Conservation (phyloP, 2,329 filamentous ascomycete species). For the Penicillium sclerotigenum region DNA sequence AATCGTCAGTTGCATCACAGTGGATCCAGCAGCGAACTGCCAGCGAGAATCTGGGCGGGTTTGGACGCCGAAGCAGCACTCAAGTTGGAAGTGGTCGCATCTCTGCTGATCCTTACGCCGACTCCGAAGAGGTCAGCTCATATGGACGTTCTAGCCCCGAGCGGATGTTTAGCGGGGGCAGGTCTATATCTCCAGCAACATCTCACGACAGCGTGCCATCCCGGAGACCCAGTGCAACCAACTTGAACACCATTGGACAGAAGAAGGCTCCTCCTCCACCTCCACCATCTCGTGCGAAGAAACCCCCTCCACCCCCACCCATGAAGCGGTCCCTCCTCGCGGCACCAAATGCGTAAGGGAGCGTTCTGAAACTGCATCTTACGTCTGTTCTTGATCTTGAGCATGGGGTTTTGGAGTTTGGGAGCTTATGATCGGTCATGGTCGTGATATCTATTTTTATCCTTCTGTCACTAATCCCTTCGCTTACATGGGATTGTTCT, state of each 20-base stretch:
- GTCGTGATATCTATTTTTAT: slow-evolving; percentile 6
- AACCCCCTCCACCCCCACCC: slow-evolving; percentile 62
- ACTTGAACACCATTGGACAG: slow-evolving; percentile 30
- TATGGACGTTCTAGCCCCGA: slow-evolving; percentile 50
- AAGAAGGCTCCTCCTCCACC: slow-evolving; percentile 63
- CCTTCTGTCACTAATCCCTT: neutral
- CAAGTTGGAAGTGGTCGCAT: slow-evolving; percentile 45
- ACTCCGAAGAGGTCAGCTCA: slow-evolving; percentile 51
- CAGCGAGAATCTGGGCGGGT: slow-evolving; percentile 53
- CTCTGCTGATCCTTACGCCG: slow-evolving; percentile 47
- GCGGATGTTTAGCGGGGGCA: slow-evolving; percentile 44
- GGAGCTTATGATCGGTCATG: neutral
- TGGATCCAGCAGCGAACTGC: slow-evolving; percentile 50
- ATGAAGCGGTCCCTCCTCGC: slow-evolving; percentile 53
- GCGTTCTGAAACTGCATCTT: slow-evolving; percentile 8
- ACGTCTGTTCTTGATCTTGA: slow-evolving; percentile 1
- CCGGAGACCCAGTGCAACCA: slow-evolving; percentile 51
- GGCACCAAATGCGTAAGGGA: slow-evolving; percentile 23
- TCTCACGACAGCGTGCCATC: slow-evolving; percentile 52
- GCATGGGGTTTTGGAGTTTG: slow-evolving; percentile 14
- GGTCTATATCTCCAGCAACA: slow-evolving; percentile 54
- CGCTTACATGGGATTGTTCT: neutral
- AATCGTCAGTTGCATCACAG: slow-evolving; percentile 46
- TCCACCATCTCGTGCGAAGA: slow-evolving; percentile 61
- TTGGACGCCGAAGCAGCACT: slow-evolving; percentile 43